Percentiles rank a stretch among this genome's conserved stretches.
phyloP scores from a whole-genome alignment of 2,329 filamentous ascomycete genomes.

The Fusarium compactum region DNA sequence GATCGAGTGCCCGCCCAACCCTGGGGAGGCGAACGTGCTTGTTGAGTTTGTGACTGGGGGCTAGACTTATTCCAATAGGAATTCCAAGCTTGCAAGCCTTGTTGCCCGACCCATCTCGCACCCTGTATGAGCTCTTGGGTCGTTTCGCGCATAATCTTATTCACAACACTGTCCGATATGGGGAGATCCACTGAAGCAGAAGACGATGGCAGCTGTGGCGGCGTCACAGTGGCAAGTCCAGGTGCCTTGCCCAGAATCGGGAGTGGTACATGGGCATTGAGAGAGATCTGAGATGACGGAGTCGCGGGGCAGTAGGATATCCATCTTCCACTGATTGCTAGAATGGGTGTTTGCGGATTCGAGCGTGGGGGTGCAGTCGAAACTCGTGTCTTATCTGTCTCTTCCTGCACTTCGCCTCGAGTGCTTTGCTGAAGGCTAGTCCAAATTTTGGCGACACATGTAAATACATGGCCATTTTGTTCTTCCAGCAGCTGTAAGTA shows the following conservation, averaged over 20 bases:
- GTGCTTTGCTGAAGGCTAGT: constrained; percentile 79
- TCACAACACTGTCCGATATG: constrained; percentile 77
- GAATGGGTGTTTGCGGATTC: constrained; percentile 70
- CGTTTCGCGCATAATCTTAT: constrained; percentile 81
- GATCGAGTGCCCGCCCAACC: constrained; percentile 61
- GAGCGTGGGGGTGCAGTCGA: constrained; percentile 55
- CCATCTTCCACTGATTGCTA: constrained; percentile 79
- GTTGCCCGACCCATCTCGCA: constrained; percentile 81
- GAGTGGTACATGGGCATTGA: constrained; percentile 74
- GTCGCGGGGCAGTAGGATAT: constrained; percentile 80
- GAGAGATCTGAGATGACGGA: constrained; percentile 76
- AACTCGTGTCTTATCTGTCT: constrained; percentile 57
- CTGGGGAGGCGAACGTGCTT: constrained; percentile 60
- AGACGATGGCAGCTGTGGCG: constrained; percentile 75
- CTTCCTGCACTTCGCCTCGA: constrained; percentile 61
- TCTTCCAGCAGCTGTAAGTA: constrained; percentile 66
- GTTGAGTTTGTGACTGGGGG: constrained; percentile 58
- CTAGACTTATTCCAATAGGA: constrained; percentile 78
- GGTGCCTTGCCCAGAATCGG: constrained; percentile 67
- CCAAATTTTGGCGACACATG: constrained; percentile 91
- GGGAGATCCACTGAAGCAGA: constrained; percentile 79
- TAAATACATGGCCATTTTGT: constrained; percentile 61
- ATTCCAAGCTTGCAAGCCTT: constrained; percentile 82
- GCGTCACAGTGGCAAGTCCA: constrained; percentile 69
- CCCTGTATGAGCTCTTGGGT: constrained; percentile 82